phyloP scores from a whole-genome alignment of 768 basidiomycete species.

The Trametes cinnabarina region DNA sequence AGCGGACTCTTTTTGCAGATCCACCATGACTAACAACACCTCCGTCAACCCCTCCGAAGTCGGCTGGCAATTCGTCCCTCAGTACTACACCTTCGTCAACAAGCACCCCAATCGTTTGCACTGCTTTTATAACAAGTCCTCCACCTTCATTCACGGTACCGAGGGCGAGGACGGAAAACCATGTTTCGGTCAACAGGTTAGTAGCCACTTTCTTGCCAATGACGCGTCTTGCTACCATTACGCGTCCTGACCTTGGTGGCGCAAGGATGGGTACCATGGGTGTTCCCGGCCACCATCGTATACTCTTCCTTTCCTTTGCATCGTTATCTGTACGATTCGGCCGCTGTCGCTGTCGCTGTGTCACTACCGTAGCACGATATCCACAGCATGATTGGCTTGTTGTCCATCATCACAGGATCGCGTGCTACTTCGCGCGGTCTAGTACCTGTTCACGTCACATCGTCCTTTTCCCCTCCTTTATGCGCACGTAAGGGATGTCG shows the following conservation, averaged over 20 bases:
- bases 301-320: too few relatives aligned
- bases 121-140: conserved; percentile 98
- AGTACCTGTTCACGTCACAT: too few relatives aligned
- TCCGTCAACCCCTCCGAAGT: conserved; percentile 86
- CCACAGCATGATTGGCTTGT: too few relatives aligned
- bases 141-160: conserved; percentile 94
- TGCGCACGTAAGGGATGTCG: too few relatives aligned
- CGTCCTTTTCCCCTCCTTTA: too few relatives aligned
- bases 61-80: conserved; percentile 98
- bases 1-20: conserved; percentile 5
- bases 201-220: conserved; percentile 27
- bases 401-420: too few relatives aligned
- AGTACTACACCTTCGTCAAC: conserved; percentile 99
- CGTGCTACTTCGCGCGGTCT: too few relatives aligned
- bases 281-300: neutral
- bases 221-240: conserved; percentile 12
- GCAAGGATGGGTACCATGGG: too few relatives aligned
- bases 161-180: conserved; percentile 93
- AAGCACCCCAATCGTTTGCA: conserved; percentile 95
- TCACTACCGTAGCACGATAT: too few relatives aligned
- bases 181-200: conserved; percentile 90
- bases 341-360: too few relatives aligned
- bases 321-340: too few relatives aligned
- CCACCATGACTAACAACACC: conserved; percentile 29
- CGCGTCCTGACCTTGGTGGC: neutral